A percentile compares a stretch with the other conserved stretches of the same genome.
phyloP scores from a whole-genome alignment of 176 grass and related monocot species.

The Carex cristatella region DNA sequence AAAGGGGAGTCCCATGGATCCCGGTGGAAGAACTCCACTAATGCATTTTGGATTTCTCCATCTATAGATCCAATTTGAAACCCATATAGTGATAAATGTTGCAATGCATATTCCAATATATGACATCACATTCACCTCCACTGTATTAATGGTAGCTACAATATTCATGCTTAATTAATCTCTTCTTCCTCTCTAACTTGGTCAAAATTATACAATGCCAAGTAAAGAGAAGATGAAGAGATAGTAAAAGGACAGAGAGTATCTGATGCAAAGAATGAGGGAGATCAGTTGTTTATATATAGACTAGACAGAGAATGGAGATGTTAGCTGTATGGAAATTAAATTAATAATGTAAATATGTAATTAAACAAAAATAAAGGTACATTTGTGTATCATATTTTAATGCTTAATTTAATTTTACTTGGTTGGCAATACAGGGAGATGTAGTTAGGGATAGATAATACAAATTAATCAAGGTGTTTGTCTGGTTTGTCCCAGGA shows the following conservation, averaged over 20 bases:
- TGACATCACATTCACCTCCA: slow-evolving; percentile 24
- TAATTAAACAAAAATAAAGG: neutral
- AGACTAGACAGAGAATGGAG: slow-evolving; percentile 32
- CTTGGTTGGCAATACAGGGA: neutral
- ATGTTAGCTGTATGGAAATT: slow-evolving; percentile 16
- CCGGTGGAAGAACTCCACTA: slow-evolving; percentile 52
- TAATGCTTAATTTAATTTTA: neutral
- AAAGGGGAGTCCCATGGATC: slow-evolving; percentile 58
- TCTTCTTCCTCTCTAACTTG: neutral
- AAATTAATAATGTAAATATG: neutral
- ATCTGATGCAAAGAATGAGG: neutral
- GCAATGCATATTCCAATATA: slow-evolving; percentile 36
- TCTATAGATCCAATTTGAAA: slow-evolving; percentile 33
- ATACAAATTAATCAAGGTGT: neutral
- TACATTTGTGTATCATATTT: neutral
- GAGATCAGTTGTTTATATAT: slow-evolving; percentile 15
- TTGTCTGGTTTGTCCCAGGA: slow-evolving; percentile 10
- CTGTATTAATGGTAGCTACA: slow-evolving; percentile 22
- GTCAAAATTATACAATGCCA: neutral
- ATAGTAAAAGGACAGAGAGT: too few species aligned
- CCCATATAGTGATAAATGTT: slow-evolving; percentile 1
- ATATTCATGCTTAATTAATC: slow-evolving; percentile 10
- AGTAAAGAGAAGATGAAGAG: neutral
- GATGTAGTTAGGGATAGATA: slow-evolving; percentile 10
- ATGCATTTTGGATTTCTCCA: slow-evolving; percentile 47